Evolutionary conservation across 176 grass and related monocot genomes (phyloP).

Genomic region (Cocos nucifera): DNA sequence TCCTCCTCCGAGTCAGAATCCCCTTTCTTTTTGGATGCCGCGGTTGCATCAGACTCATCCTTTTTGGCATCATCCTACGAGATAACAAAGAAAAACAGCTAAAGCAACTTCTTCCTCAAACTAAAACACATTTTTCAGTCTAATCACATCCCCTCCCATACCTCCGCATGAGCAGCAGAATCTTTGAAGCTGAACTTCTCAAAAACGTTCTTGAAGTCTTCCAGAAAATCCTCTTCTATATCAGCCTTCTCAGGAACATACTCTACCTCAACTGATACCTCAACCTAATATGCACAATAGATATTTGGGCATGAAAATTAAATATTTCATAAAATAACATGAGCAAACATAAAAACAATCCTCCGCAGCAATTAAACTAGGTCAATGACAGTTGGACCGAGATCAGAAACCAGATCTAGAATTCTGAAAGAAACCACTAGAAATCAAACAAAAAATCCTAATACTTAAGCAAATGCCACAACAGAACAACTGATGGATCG

Average conservation of each 20-base stretch:
- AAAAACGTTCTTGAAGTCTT: slow-evolving; percentile 66
- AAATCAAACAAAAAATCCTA: too few relatives aligned
- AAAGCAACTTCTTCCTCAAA: background rate
- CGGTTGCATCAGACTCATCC: slow-evolving; percentile 45
- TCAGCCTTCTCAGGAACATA: slow-evolving; percentile 83
- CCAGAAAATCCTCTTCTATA: slow-evolving; percentile 50
- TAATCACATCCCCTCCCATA: background rate
- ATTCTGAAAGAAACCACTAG: too few relatives aligned
- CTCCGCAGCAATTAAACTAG: too few relatives aligned
- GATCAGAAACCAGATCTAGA: too few relatives aligned
- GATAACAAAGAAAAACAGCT: background rate
- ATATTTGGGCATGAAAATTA: too few relatives aligned
- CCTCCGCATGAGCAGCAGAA: slow-evolving; percentile 30
- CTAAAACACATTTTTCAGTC: background rate
- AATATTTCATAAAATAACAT: too few relatives aligned
- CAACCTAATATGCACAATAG: slow-evolving; percentile 7
- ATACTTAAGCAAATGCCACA: too few relatives aligned
- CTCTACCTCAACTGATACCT: slow-evolving; percentile 53
- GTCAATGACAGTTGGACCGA: too few relatives aligned
- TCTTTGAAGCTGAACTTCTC: slow-evolving; percentile 92
- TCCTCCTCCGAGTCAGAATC: slow-evolving; percentile 66
- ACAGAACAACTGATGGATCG: too few relatives aligned
- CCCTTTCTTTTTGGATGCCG: slow-evolving; percentile 27
- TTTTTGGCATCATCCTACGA: slow-evolving; percentile 48
- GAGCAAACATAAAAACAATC: too few relatives aligned